Evolutionary conservation across 495 filamentous ascomycete species (phyloP), one percentile per base, ranked within the genome.

Genomic region (Geoglossum glabrum): DNA sequence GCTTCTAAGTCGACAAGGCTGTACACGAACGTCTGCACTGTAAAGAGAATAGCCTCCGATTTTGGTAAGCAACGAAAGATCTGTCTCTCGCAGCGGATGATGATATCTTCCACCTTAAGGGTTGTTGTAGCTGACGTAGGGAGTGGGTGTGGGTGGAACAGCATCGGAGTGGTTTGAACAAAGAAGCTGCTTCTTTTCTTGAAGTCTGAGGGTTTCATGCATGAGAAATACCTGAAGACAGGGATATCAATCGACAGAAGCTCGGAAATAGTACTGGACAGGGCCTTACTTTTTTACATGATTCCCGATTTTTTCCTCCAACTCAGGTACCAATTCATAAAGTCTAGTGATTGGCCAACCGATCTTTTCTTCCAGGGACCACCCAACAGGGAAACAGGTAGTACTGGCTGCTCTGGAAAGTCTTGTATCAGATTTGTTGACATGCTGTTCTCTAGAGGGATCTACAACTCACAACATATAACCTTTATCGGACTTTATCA

Each of bases 131-230:
- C 40, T 45, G 40, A 45, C 23, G n/a, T 45, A 45, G 40, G 40
- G n/a, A 45, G 10, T 45, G 40, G 40, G 17, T 45, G 17, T 45
- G 49, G 49, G 19, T 70, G 31, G 68, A 72, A 33, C 72, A 69
- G 62, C 62, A 64, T 68, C 0, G 65, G 59, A 31, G 69, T 76
- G 13, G 74, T 68, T 64, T 79, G 74, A 5, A 79, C 66, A 59
- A 79, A 79, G 61, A 76, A 74, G 61, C 75, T 76, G 49, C 68
- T 73, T 38, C 76, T 70, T 61, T 79, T 75, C 76, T 77, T 77
- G 26, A 72, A 65, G 2, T 70, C 71, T 0, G 56, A 63, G 0
- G 73, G 69, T 1, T 71, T 73, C 4, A 79, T 66, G 21, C 73
- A 71, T 34, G 66, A 64, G 21, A 79, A 72, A 58, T 76, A 77